phyloP scores from a whole-genome alignment of 2,329 filamentous ascomycete species.

The Epicoccum sorghinum region DNA sequence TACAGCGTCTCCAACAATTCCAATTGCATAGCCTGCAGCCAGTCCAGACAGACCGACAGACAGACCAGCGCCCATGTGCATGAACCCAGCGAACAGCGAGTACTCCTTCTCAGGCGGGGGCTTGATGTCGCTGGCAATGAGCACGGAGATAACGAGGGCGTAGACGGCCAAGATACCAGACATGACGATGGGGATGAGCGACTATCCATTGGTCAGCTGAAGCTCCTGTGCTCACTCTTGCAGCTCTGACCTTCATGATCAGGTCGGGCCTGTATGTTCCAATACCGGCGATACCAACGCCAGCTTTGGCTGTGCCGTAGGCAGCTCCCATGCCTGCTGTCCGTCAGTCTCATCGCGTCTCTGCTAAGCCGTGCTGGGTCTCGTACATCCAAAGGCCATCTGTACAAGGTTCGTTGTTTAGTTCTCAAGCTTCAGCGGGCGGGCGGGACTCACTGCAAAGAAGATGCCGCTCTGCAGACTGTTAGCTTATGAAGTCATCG shows the following conservation, averaged over 20 bases:
- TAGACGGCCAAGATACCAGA: slow-evolving; percentile 99
- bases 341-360: slow-evolving; percentile 26
- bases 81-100: slow-evolving; percentile 88
- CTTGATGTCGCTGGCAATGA: slow-evolving; percentile 88
- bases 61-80: slow-evolving; percentile 90
- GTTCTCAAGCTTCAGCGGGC: slow-evolving; percentile 19
- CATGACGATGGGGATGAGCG: slow-evolving; percentile 91
- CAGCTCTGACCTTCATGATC: slow-evolving; percentile 78
- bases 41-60: slow-evolving; percentile 65
- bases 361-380: slow-evolving; percentile 1
- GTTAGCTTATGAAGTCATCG: slow-evolving; percentile 47
- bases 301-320: slow-evolving; percentile 86
- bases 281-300: slow-evolving; percentile 85
- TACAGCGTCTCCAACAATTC: slow-evolving; percentile 89
- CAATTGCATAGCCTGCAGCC: slow-evolving; percentile 70
- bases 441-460: slow-evolving; percentile 60
- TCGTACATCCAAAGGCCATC: slow-evolving; percentile 84
- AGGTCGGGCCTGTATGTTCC: slow-evolving; percentile 84
- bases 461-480: slow-evolving; percentile 72
- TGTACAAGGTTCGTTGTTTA: slow-evolving; percentile 35
- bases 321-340: slow-evolving; percentile 72
- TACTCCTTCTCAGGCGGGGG: slow-evolving; percentile 73
- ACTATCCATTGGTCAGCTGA: slow-evolving; percentile 57
- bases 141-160: slow-evolving; percentile 92
- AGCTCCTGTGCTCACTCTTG: slow-evolving; percentile 3